Percentiles rank a stretch among this genome's conserved stretches.
Conservation (phyloP, 129 eudicot species). For the Tanacetum coccineum region DNA sequence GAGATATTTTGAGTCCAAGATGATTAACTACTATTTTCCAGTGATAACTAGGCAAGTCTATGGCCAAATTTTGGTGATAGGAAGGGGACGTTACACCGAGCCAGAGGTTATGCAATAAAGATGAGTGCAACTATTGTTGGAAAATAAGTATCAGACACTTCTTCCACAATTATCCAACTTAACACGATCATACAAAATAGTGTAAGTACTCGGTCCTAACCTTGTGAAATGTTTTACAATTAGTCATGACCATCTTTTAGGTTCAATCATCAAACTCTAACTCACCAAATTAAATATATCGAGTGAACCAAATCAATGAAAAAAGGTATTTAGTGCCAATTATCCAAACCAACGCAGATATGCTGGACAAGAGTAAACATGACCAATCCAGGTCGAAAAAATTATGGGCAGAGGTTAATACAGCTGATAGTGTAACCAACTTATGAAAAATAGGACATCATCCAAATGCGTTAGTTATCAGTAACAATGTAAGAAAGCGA, state of each 20-base stretch:
- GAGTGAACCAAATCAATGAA: neutral
- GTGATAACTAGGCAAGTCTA: neutral
- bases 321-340: neutral
- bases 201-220: no score
- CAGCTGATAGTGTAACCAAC: neutral
- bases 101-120: neutral
- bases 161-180: no score
- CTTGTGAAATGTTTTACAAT: no score
- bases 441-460: neutral
- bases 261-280: no score
- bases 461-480: neutral
- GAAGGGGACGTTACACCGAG: neutral
- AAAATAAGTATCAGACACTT: neutral
- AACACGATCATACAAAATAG: no score
- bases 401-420: neutral
- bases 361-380: neutral
- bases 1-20: neutral
- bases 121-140: neutral
- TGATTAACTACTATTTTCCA: neutral
- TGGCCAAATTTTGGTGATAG: neutral
- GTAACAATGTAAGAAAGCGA: no score
- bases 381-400: neutral
- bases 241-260: no score
- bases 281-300: neutral
- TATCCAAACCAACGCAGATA: neutral